phyloP scores from a whole-genome alignment of 495 filamentous ascomycete species.

The Podospora sp. region DNA sequence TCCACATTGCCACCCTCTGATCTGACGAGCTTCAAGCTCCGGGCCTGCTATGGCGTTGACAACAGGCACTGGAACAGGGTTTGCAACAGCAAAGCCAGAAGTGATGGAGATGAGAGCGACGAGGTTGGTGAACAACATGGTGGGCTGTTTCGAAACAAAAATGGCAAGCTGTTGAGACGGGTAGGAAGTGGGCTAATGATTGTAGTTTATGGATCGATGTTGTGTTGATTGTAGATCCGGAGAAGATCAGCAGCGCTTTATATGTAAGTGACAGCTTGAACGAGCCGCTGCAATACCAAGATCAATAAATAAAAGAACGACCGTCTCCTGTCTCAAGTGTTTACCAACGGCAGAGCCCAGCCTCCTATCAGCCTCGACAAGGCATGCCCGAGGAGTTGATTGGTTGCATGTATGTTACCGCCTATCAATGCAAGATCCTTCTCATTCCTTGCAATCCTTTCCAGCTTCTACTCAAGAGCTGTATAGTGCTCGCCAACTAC shows the following conservation, averaged over 20 bases:
- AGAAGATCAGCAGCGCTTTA: not conserved
- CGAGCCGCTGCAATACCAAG: too few species aligned
- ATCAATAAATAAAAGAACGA: too few species aligned
- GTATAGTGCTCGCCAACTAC: not conserved
- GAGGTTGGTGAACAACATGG: slow-evolving; percentile 3
- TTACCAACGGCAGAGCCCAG: not conserved
- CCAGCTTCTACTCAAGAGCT: too few species aligned
- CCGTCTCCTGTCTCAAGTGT: not conserved
- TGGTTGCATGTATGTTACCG: not conserved
- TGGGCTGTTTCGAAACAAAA: too few species aligned
- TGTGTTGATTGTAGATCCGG: slow-evolving; percentile 4
- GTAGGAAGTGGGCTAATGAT: too few species aligned
- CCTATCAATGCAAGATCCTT: not conserved
- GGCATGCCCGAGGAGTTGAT: not conserved
- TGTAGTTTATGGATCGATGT: not conserved
- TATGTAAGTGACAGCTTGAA: too few species aligned
- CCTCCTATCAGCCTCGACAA: slow-evolving; percentile 5
- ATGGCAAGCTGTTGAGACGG: not conserved
- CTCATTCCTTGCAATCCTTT: too few species aligned
- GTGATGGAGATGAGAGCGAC: not conserved
- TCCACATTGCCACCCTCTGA: not conserved
- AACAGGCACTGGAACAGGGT: slow-evolving; percentile 4
- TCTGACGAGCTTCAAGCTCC: slow-evolving; percentile 9
- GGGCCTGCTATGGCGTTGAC: not conserved
- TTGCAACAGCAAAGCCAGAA: slow-evolving; percentile 2